Conservation (phyloP, 257 asterid species). For the Rubia yunnanensis region DNA sequence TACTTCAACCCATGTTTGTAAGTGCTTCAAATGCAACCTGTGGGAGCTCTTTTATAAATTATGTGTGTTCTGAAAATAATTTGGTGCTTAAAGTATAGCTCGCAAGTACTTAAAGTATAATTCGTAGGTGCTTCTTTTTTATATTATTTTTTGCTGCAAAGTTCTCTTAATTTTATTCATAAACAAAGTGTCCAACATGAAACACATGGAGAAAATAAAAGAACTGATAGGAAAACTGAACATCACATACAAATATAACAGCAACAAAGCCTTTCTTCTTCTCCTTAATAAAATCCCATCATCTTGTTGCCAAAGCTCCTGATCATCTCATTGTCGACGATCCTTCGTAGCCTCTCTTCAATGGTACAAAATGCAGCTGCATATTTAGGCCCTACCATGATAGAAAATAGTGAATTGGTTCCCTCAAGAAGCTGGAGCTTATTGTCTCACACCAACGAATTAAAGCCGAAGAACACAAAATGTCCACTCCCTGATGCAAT, state of each 20-base stretch:
- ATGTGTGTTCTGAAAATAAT: too few relatives aligned
- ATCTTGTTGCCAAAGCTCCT: conserved; percentile 29
- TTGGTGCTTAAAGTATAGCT: too few relatives aligned
- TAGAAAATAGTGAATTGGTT: conserved; percentile 40
- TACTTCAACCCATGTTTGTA: too few relatives aligned
- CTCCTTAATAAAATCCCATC: conserved; percentile 27
- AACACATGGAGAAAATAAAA: not conserved
- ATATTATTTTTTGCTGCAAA: too few relatives aligned
- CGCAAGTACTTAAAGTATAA: too few relatives aligned
- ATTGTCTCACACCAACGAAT: conserved; percentile 53
- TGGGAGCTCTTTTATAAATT: too few relatives aligned
- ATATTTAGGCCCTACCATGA: conserved; percentile 50
- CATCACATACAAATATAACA: not conserved
- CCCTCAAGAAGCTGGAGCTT: conserved; percentile 79
- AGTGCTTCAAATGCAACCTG: too few relatives aligned
- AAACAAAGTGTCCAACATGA: not conserved
- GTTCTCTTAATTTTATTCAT: conserved; percentile 5
- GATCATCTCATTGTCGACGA: conserved; percentile 24
- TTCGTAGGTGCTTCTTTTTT: too few relatives aligned
- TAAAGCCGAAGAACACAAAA: conserved; percentile 84
- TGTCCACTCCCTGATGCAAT: conserved; percentile 69
- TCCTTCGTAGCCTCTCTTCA: conserved; percentile 35
- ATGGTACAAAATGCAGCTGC: conserved; percentile 65
- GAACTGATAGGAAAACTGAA: not conserved
- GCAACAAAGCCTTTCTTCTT: not conserved